A percentile compares a stretch with the other conserved stretches of the same genome.
Evolutionary conservation across 2,329 filamentous ascomycete species (phyloP).

Genomic region (Dactylellina drechsleri): DNA sequence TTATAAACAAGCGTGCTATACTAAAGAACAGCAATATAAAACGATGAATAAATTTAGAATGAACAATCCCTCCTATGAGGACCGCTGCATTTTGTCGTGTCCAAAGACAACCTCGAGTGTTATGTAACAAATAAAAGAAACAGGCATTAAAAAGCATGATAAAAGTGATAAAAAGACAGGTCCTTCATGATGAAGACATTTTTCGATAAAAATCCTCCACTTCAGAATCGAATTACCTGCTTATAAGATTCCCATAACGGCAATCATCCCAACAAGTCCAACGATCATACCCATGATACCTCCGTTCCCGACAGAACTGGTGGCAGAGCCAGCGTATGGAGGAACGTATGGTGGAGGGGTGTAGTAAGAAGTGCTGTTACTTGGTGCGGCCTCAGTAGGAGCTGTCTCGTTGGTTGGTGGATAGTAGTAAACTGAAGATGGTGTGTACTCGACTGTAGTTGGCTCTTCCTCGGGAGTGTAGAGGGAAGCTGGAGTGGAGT

Average conservation of each 20-base stretch:
- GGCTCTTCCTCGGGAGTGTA: constrained; percentile 38
- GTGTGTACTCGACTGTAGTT: constrained; percentile 30
- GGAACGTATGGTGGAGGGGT: constrained; percentile 42
- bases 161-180: constrained; percentile 6
- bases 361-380: constrained; percentile 32
- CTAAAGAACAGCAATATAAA: not conserved
- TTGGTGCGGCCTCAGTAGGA: constrained; percentile 25
- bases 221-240: constrained; percentile 17
- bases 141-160: constrained; percentile 15
- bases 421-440: constrained; percentile 36
- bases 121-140: not conserved
- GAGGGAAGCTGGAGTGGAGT: constrained; percentile 41
- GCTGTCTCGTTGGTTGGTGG: constrained; percentile 40
- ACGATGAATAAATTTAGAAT: constrained; percentile 36
- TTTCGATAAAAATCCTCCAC: constrained; percentile 12
- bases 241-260: constrained; percentile 47
- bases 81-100: constrained; percentile 33
- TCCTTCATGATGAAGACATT: constrained; percentile 3
- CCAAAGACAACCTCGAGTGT: not conserved
- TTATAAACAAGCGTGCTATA: too few relatives aligned
- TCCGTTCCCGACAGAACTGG: constrained; percentile 41
- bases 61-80: constrained; percentile 52
- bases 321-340: constrained; percentile 46
- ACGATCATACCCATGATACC: constrained; percentile 42
- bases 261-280: constrained; percentile 45